Base-by-base conservation (phyloP, 805 yeast species). In the Hanseniaspora pseudoguilliermondii region DNA sequence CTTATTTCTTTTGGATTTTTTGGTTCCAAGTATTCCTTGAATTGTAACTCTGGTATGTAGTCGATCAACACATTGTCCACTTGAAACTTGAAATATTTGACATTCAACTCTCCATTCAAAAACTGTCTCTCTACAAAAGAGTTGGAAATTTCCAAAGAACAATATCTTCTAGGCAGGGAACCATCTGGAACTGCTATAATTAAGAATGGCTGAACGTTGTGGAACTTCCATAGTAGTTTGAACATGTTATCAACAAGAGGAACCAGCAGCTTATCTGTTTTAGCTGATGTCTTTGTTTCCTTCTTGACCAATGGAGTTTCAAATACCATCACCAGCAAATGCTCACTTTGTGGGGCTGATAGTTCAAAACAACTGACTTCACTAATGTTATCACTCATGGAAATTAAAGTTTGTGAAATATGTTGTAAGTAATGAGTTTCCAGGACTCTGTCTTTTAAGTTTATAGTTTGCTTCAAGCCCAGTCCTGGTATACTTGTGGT, bases 281-380 rank as follows among this genome's bases (percentile, higher is more conserved):
- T 55, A 18, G 58, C 59, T 29, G 60, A 63, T 23, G 62, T 60
- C 23, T 57, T 62, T 3, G 60, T 55, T 2, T 62, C 44, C 6
- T 49, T 36, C 18, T 59, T 47, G 3, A 59, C 42, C 13, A 57
- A 16, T 15, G 62, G 62, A 36, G 91, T 82, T 65, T 93, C 99
- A 21, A 93, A 79, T 2, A 91, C 80, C 6, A 90, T 84, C 5
- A 89, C 89, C 0, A 96, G 86, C 27, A 91, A 72, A 64, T 84
- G 84, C 63, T 88, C 96, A 51, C 81, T 83, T 48, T 61, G 66
- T 47, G 66, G 63, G 36, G 65, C 66, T 34, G 66, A 64, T 16
- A 69, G 57, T 55, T 93, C 97, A 69, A 93, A 93, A 20, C 93
- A 89, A 1, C 97, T 84, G 59, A 96, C 87, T 63, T 93, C 98